Evolutionary conservation across 768 basidiomycete species (phyloP), one percentile per base, ranked within the genome.

Genomic region (Auriscalpium microsporum): DNA sequence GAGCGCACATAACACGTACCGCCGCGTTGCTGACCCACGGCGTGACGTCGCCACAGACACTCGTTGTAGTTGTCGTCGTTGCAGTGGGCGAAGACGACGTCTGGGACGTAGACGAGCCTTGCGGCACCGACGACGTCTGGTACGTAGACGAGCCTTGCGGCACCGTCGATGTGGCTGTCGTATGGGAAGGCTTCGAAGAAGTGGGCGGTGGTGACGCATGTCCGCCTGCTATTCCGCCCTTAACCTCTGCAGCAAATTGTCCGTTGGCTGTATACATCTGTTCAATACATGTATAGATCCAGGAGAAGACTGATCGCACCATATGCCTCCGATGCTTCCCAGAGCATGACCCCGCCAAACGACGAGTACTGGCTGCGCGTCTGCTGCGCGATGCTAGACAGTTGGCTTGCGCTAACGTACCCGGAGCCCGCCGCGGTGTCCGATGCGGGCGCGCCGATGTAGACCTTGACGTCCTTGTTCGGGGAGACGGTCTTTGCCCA

Each of bases 381-480:
- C 56, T 75, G 63, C 23, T 71, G 66, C 13, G 79, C 73, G 42
- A 81, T 78, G 54, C 37, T 73, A 28, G 70, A 73, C 48, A 85
- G 68, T 8, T 76, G 78, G 28, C 60, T 64, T 11, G 76, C 71
- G 52, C 69, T 65, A n/a, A 80, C 78, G 65, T 79, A 84, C 16
- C 83, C 84, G 14, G 75, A 73, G 4, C 80, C 79, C 23, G 82
- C 80, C 5, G 83, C 82, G 1, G 75, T 67, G 23, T 70, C 68
- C 10, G 82, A 77, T 4, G 79, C 84, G 7, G 84, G 83, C 38
- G 80, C 82, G 48, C 83, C 84, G 53, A 86, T 78, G 68, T 79
- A 85, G n/a, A 86, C 70, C 65, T 83, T 83, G 34, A 84, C 79
- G 59, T 82, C 76, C 57, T 70, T 73, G 70, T 83, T 85, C 0